Conservation (phyloP, 192 early-diverging fungal species). For the Coemansia sp. region DNA sequence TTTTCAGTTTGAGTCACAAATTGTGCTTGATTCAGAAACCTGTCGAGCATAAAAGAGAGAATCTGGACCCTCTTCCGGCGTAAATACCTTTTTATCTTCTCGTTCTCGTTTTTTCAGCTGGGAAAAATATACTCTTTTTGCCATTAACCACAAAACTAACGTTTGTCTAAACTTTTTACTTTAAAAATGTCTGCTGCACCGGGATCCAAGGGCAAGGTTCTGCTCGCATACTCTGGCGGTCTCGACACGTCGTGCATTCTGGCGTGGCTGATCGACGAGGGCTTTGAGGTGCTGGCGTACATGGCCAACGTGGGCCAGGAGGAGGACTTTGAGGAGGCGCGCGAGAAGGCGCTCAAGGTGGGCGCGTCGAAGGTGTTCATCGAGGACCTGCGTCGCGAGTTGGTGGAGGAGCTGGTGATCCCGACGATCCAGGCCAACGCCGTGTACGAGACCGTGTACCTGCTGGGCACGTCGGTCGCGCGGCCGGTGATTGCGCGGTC, state of each 20-base stretch:
- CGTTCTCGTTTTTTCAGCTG: background rate
- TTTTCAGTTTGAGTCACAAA: no score
- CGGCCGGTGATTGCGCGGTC: slow-evolving; percentile 91
- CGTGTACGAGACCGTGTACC: slow-evolving; percentile 94
- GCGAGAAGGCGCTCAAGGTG: slow-evolving; percentile 86
- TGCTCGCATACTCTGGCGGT: slow-evolving; percentile 96
- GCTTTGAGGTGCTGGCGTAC: slow-evolving; percentile 95
- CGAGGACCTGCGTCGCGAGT: slow-evolving; percentile 93
- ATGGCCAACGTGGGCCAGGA: slow-evolving; percentile 99
- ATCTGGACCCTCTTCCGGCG: background rate
- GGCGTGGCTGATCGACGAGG: slow-evolving; percentile 96
- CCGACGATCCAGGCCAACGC: slow-evolving; percentile 93
- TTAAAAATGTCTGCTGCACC: slow-evolving; percentile 49
- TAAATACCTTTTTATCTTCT: background rate
- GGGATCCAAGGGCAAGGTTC: slow-evolving; percentile 77
- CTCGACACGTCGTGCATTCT: slow-evolving; percentile 99
- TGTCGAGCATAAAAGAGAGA: background rate
- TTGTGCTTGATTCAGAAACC: no score
- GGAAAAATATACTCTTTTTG: no score
- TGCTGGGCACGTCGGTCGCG: slow-evolving; percentile 96
- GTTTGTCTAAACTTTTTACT: no score
- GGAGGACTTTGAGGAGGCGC: slow-evolving; percentile 96
- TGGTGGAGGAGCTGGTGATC: slow-evolving; percentile 91
- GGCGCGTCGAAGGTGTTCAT: slow-evolving; percentile 95
- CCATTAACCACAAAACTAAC: no score